Evolutionary conservation across 768 basidiomycete species (phyloP).

Genomic region (Tricholoma flavovirens): DNA sequence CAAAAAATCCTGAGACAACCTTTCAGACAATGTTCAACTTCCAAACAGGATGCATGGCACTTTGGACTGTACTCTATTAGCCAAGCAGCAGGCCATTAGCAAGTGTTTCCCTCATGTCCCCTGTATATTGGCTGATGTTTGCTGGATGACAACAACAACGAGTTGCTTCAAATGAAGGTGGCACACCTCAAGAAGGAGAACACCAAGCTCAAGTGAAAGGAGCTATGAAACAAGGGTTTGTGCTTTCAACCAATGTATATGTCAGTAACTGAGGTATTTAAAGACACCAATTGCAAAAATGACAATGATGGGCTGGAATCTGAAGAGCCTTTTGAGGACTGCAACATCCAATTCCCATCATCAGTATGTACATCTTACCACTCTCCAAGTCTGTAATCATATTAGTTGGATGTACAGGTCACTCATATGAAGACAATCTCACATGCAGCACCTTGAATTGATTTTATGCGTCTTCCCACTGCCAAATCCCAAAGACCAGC

Average conservation of each 20-base stretch:
- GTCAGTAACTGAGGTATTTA: not conserved
- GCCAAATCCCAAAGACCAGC: not conserved
- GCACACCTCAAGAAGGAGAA: not conserved
- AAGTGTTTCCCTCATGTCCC: no score
- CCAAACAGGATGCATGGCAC: not conserved
- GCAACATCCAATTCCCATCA: not conserved
- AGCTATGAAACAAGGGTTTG: no score
- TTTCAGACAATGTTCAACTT: not conserved
- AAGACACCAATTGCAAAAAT: not conserved
- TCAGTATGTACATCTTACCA: not conserved
- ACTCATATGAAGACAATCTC: no score
- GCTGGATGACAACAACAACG: not conserved
- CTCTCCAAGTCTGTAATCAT: no score
- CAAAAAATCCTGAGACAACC: not conserved
- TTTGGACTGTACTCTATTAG: not conserved
- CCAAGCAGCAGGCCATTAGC: not conserved
- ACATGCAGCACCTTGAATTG: no score
- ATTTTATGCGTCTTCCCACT: not conserved
- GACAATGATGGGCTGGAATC: not conserved
- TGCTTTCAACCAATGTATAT: not conserved
- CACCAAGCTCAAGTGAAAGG: not conserved
- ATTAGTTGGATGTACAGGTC: no score
- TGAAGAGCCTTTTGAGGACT: not conserved
- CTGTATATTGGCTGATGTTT: no score
- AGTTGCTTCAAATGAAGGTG: not conserved